Conservation (phyloP, 73 alveolate genomes). For the Paraurostyla sp. region DNA sequence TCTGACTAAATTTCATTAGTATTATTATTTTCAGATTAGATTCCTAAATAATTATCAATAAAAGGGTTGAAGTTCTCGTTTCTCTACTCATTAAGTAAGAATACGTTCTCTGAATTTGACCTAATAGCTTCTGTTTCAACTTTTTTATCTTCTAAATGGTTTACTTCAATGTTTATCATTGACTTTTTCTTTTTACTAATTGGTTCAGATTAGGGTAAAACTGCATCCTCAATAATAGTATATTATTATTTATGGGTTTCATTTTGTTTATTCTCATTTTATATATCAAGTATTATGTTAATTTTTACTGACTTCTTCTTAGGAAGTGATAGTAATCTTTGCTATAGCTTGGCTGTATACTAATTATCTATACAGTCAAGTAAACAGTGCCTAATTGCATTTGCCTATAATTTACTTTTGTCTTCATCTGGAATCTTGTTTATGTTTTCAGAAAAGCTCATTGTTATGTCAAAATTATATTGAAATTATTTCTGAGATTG, state of each 20-base stretch:
- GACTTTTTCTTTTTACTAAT: background rate
- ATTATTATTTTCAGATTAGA: background rate
- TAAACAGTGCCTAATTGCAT: background rate
- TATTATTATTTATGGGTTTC: background rate
- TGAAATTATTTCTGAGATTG: no score
- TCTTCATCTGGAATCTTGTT: background rate
- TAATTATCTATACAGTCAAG: background rate
- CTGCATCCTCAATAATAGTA: no score
- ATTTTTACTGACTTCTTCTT: slow-evolving; percentile 30
- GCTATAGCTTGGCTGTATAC: background rate
- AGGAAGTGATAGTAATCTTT: background rate
- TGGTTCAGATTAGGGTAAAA: background rate
- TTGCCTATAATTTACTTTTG: background rate
- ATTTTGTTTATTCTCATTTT: background rate
- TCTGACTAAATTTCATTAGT: background rate
- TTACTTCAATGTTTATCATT: background rate
- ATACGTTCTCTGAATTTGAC: slow-evolving; percentile 1
- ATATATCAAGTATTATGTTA: background rate
- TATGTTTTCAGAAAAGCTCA: slow-evolving; percentile 35
- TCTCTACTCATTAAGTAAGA: background rate
- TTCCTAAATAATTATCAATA: slow-evolving; percentile 17
- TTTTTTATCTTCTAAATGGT: background rate
- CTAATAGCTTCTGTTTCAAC: background rate
- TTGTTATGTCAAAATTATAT: no score
- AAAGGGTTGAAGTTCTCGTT: slow-evolving; percentile 19